Evolutionary conservation across 2,329 filamentous ascomycete species (phyloP).

Genomic region (Atkinsonella texensis): DNA sequence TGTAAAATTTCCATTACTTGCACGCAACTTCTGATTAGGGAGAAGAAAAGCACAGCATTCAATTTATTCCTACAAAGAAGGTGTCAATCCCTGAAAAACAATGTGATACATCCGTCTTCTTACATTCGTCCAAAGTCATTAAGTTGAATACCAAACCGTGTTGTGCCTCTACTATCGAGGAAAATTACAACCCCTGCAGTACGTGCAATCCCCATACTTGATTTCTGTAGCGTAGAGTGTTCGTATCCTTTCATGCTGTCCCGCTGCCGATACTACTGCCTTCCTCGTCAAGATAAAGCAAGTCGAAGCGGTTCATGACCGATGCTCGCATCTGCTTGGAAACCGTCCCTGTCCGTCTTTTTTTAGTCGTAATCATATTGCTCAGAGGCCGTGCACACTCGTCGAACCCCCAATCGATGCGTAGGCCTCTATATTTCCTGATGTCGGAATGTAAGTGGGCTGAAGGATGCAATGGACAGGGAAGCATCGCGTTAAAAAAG

Average conservation of each 20-base stretch:
- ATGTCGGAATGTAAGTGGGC: constrained; percentile 1
- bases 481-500: not conserved
- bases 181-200: too few relatives aligned
- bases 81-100: too few relatives aligned
- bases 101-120: too few relatives aligned
- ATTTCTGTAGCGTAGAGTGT: not conserved
- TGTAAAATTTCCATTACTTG: too few relatives aligned
- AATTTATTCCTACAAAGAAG: too few relatives aligned
- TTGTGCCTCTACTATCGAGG: too few relatives aligned
- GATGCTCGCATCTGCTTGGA: constrained; percentile 14
- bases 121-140: too few relatives aligned
- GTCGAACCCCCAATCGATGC: constrained; percentile 59
- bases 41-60: too few relatives aligned
- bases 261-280: not conserved
- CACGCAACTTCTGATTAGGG: too few relatives aligned
- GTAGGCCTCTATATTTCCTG: constrained; percentile 52
- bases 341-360: not conserved
- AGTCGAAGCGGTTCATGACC: constrained; percentile 48
- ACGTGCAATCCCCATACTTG: too few relatives aligned
- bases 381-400: constrained; percentile 55
- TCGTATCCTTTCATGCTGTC: not conserved
- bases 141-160: too few relatives aligned
- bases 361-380: constrained; percentile 6
- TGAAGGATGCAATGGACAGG: too few relatives aligned
- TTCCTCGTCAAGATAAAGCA: constrained; percentile 36